phyloP scores from a whole-genome alignment of 2,329 filamentous ascomycete species.

The Blastomyces gilchristii region DNA sequence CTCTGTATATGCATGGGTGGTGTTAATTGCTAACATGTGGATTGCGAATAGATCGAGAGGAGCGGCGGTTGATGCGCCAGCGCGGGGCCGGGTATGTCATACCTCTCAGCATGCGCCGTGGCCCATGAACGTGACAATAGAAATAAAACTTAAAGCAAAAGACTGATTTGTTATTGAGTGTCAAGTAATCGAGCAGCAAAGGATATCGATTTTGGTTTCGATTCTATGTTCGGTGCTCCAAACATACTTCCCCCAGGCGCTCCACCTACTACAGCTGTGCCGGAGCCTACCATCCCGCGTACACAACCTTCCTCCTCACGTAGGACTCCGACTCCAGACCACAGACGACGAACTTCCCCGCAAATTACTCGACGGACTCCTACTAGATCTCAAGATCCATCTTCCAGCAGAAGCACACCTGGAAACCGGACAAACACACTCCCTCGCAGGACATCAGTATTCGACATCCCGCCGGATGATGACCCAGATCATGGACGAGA shows the following conservation, averaged over 20 bases:
- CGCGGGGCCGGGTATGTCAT: constrained; percentile 46
- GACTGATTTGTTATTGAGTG: constrained; percentile 9
- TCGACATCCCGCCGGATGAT: constrained; percentile 29
- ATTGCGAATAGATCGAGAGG: constrained; percentile 38
- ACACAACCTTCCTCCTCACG: constrained; percentile 7
- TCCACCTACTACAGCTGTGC: constrained; percentile 14
- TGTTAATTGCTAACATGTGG: constrained; percentile 5
- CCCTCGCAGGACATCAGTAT: constrained; percentile 26
- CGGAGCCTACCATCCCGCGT: background rate
- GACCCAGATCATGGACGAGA: constrained; percentile 17
- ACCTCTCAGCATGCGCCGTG: constrained; percentile 5
- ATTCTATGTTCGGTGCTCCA: constrained; percentile 37
- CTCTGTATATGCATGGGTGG: constrained; percentile 2
- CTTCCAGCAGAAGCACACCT: constrained; percentile 21
- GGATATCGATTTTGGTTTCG: constrained; percentile 38
- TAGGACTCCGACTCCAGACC: constrained; percentile 11
- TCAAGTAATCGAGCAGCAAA: constrained; percentile 39
- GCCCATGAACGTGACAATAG: background rate
- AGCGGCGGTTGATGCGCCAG: constrained; percentile 47
- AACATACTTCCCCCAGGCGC: constrained; percentile 20
- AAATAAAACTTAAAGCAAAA: background rate
- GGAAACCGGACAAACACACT: constrained; percentile 26
- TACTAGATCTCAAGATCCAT: constrained; percentile 11
- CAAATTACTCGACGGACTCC: constrained; percentile 17
- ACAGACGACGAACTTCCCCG: constrained; percentile 12